Conservation (phyloP, 495 filamentous ascomycete species). For the Astrothelium subdiscretum region DNA sequence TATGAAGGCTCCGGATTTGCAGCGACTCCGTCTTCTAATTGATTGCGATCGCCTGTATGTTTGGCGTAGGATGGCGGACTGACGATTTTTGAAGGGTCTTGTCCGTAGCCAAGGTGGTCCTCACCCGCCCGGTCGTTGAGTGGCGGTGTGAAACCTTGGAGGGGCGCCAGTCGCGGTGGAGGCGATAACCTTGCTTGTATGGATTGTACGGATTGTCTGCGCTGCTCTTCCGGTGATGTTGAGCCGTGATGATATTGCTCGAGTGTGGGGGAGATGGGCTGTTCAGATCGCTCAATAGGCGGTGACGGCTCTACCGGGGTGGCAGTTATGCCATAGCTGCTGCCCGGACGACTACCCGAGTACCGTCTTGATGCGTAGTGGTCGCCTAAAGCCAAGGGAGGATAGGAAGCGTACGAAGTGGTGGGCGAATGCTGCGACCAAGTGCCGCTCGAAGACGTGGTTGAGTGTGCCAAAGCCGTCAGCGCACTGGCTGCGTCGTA, state of each 20-base stretch:
- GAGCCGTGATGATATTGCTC: slow-evolving; percentile 30
- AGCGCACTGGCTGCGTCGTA: slow-evolving; percentile 26
- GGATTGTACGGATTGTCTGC: slow-evolving; percentile 21
- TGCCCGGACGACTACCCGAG: slow-evolving; percentile 14
- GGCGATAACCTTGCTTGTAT: slow-evolving; percentile 11
- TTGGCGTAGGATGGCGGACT: neutral
- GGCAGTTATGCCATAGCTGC: slow-evolving; percentile 11
- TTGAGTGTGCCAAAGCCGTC: slow-evolving; percentile 18
- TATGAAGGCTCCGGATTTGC: slow-evolving; percentile 15
- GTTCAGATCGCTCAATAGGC: slow-evolving; percentile 15
- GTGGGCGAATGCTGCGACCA: neutral
- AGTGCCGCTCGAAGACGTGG: slow-evolving; percentile 1
- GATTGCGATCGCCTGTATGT: neutral
- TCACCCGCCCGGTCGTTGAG: slow-evolving; percentile 3
- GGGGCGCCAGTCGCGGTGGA: slow-evolving; percentile 22
- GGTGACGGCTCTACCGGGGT: slow-evolving; percentile 22
- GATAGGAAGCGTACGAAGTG: slow-evolving; percentile 2
- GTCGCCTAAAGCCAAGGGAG: neutral
- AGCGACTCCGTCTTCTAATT: slow-evolving; percentile 5
- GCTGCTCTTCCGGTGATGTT: slow-evolving; percentile 25
- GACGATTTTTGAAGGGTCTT: neutral
- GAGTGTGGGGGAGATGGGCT: slow-evolving; percentile 24
- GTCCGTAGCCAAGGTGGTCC: slow-evolving; percentile 1
- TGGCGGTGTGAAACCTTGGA: slow-evolving; percentile 14
- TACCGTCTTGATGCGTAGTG: neutral